These are phyloP conservation scores for Psidium friedrichsthalianum DNA, from an alignment of 345 rosid species.

Conservation along the genomic window DNA sequence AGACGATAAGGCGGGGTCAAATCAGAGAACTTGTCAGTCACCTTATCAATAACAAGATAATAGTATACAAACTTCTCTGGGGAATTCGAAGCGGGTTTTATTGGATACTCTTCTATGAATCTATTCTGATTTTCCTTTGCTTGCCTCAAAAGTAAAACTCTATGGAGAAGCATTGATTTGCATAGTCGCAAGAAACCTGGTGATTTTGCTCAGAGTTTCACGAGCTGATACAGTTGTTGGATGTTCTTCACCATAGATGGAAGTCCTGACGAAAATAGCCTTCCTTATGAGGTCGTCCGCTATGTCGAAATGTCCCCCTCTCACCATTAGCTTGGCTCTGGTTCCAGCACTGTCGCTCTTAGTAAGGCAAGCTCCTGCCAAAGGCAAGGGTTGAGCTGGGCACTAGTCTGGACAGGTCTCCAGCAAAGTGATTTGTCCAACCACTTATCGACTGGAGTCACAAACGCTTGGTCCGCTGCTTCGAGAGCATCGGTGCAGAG, in stretches of 20 bases:
- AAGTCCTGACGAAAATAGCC: constrained; percentile 75
- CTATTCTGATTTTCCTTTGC: constrained; percentile 20
- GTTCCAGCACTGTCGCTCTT: constrained; percentile 90
- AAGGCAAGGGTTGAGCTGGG: constrained; percentile 75
- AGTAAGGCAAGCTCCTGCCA: constrained; percentile 91
- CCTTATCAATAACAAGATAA: constrained; percentile 3
- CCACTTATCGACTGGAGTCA: constrained; percentile 82
- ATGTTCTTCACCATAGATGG: constrained; percentile 85
- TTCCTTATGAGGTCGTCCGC: constrained; percentile 88
- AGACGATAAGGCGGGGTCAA: neutral
- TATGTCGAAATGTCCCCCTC: constrained; percentile 73
- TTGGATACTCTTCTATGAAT: constrained; percentile 22
- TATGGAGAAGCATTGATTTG: constrained; percentile 61
- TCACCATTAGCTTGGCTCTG: constrained; percentile 78
- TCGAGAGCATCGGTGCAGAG: constrained; percentile 83
- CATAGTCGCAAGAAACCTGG: constrained; percentile 65
- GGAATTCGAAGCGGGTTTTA: constrained; percentile 29
- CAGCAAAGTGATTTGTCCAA: constrained; percentile 79
- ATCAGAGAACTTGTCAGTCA: neutral
- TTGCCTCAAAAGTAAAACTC: constrained; percentile 21
- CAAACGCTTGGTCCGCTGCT: constrained; percentile 73
- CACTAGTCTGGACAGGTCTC: constrained; percentile 77
- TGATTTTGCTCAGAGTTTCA: constrained; percentile 77
- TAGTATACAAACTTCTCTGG: constrained; percentile 10
- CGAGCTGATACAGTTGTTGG: constrained; percentile 69